Conservation (phyloP, 2,329 filamentous ascomycete species). For the Aurifilum marmelostoma region DNA sequence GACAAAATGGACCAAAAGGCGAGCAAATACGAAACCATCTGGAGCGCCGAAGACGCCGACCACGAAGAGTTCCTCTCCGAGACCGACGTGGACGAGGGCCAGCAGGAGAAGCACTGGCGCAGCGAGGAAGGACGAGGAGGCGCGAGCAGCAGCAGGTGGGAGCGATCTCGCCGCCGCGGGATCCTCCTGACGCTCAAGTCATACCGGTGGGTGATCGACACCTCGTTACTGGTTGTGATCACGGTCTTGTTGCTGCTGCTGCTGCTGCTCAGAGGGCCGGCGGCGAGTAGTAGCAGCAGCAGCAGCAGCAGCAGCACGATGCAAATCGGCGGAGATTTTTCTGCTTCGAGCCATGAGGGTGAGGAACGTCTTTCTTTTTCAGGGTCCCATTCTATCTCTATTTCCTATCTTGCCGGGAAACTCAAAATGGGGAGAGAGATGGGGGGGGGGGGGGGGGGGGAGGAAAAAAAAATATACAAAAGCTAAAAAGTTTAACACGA, state of each 20-base stretch:
- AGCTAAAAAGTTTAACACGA: conserved; percentile 9
- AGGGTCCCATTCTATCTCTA: no score
- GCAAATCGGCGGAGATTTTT: conserved; percentile 46
- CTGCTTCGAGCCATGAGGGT: conserved; percentile 43
- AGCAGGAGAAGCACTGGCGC: conserved; percentile 39
- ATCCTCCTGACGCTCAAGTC: conserved; percentile 30
- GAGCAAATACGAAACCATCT: conserved; percentile 33
- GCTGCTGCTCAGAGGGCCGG: conserved; percentile 31
- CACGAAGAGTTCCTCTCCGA: conserved; percentile 36
- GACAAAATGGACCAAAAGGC: conserved; percentile 13
- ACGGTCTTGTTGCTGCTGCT: conserved; percentile 33
- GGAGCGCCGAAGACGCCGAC: conserved; percentile 36
- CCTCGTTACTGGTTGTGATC: conserved; percentile 38
- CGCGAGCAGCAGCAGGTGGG: conserved; percentile 27
- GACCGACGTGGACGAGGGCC: conserved; percentile 41
- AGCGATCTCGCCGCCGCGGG: conserved; percentile 21
- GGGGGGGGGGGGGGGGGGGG: no score
- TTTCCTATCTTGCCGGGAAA: conserved; percentile 18
- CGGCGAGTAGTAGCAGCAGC: not conserved
- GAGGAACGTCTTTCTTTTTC: conserved; percentile 19
- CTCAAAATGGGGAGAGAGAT: not conserved
- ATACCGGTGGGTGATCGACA: conserved; percentile 41
- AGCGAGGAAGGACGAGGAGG: conserved; percentile 23
- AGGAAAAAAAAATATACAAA: not conserved
- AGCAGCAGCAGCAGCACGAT: conserved; percentile 1